Base-by-base conservation (phyloP, 805 yeast genomes). In the Metschnikowia reukaufii region DNA sequence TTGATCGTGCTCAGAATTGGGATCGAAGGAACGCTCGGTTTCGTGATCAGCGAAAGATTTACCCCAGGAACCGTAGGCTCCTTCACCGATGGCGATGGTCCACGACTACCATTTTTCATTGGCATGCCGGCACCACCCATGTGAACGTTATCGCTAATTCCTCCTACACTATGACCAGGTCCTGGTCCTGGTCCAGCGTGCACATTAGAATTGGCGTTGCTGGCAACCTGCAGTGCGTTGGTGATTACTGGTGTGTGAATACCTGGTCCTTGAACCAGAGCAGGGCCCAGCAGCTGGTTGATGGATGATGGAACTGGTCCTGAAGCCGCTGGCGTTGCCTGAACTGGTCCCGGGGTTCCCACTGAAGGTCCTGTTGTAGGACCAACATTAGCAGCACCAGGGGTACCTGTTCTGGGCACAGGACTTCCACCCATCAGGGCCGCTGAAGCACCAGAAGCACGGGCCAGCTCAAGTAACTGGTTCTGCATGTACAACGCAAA, bases 1-100 rank as follows among this genome's bases (percentile, higher is more conserved):
- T 83, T 77, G 42, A 94, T 72, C 16, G 78, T 81, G 37, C 77
- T 77, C 1, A 96, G 84, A 33, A 92, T 84, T 1, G 88, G 86
- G 30, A 84, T 72, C n/a, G 83, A 76, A 1, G 89, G 88, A 23
- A 77, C 80, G 38, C 77, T 67, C 17, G 84, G 77, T 48, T 79
- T 76, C 20, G 77, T 74, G 30, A 68, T 68, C 43, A 68, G 76
- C 20, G 68, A 56, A 29, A 70, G 61, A 45, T 68, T 70, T 34
- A 69, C 54, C 12, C 59, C 59, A 2, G 57, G 52, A 2, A 43
- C 50, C n/a, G 49, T 42, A 3, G 51, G 48, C 13, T 52, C 55
- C 35, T 48, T 51, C 16, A 53, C 42, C 8, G 48, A 40, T 6
- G 44, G 46, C 23, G 49, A 42, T 17, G 36, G 51, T 20, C 23